These are phyloP conservation scores for Cytospora leucostoma DNA, from an alignment of 2,329 filamentous ascomycete species.

Conservation along the genomic window DNA sequence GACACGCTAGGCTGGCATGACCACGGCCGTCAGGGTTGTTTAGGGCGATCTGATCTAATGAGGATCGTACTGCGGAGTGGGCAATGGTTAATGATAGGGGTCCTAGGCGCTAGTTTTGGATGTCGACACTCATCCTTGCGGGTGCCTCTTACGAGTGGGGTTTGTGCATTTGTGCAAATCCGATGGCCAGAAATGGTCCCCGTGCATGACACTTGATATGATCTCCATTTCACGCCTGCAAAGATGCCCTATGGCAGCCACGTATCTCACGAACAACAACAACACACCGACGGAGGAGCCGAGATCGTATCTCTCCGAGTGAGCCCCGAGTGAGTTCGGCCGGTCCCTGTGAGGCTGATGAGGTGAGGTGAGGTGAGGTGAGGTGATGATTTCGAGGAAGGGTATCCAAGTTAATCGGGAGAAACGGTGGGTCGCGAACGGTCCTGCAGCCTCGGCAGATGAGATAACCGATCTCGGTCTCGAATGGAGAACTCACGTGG, in stretches of 20 bases:
- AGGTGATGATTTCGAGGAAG: neutral
- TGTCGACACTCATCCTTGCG: neutral
- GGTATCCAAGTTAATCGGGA: neutral
- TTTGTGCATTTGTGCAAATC: neutral
- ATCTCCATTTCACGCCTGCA: neutral
- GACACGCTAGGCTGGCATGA: constrained; percentile 7
- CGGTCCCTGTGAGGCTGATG: too few relatives aligned
- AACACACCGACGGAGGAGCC: neutral
- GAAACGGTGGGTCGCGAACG: constrained; percentile 9
- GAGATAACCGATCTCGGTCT: neutral
- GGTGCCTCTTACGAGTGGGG: neutral
- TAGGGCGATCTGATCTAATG: neutral
- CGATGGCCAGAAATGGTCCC: neutral
- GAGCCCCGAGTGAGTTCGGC: too few relatives aligned
- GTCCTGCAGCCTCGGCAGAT: constrained; percentile 24
- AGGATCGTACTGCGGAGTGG: neutral
- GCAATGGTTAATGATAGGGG: neutral
- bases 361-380: neutral
- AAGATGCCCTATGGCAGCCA: neutral
- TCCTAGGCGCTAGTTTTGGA: neutral
- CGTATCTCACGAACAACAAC: neutral
- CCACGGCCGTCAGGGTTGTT: constrained; percentile 10
- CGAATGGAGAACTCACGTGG: neutral
- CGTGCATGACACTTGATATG: neutral
- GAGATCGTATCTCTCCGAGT: neutral